Conservation (phyloP, 352 stramenopile species). For the Globisporangium abappressorium region DNA sequence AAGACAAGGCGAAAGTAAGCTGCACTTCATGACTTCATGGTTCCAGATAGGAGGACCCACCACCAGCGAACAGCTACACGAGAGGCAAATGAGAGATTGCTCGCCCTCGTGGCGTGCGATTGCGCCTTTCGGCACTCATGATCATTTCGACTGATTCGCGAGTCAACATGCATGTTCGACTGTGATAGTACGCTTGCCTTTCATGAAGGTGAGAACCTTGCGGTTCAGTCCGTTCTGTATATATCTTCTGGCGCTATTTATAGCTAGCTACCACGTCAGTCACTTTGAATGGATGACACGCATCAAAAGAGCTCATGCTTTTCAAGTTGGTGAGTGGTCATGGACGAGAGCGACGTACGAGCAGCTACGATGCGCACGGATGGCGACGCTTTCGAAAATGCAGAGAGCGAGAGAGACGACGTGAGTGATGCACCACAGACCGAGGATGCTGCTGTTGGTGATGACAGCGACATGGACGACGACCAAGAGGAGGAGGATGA, state of each 20-base stretch:
- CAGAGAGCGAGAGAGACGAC: neutral
- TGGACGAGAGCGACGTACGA: neutral
- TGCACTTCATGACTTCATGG: neutral
- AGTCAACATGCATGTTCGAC: too few relatives aligned
- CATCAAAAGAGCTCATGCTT: neutral
- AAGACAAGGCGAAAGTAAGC: neutral
- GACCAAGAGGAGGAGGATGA: neutral
- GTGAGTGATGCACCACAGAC: neutral
- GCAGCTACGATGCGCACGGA: neutral
- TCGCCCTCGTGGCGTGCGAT: neutral
- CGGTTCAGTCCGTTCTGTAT: neutral
- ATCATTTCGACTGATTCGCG: too few relatives aligned
- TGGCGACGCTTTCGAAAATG: neutral
- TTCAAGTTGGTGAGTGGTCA: neutral
- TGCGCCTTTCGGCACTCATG: neutral
- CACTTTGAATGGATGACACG: neutral
- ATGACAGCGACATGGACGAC: neutral
- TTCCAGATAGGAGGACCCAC: neutral
- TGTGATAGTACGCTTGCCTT: too few relatives aligned
- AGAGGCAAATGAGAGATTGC: neutral
- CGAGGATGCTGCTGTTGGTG: neutral
- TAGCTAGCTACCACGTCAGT: neutral
- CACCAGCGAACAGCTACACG: neutral
- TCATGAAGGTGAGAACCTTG: too few relatives aligned
- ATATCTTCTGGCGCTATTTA: slow-evolving; percentile 1